Evolutionary conservation across 768 basidiomycete species (phyloP), one percentile per base, ranked within the genome.

Genomic region (Boletus rubroflammeus): DNA sequence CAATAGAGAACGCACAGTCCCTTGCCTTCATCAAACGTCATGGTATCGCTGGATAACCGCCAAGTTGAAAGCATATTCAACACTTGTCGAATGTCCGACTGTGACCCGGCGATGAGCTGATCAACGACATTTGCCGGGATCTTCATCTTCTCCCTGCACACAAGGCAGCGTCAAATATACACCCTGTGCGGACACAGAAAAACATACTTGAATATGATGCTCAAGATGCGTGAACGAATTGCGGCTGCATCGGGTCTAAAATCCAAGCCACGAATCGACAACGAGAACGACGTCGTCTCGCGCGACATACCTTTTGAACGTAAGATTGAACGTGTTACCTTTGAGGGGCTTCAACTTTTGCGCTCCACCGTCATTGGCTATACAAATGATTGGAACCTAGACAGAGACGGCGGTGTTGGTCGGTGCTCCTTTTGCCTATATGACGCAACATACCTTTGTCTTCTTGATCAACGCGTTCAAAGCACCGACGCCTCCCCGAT

Each of bases 61-160:
- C 93, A 98, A 0, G 96, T 98, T 5, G 97, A 96, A 13, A 99
- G 76, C 93, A 99, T 98, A 69, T 98, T 98, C 55, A 99, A 73
- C 19, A 98, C 92, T 68, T 96, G 96, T 3, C 97, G 89, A 54
- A 99, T 96, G 71, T 99, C 97, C 2, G 95, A 96, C 62, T 97
- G 91, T 2, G 93, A 80, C 5, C 96, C 90, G 2, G 75, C 71
- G 53, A 98, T 82, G 31, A 99, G 86, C 68, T 97, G 91, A 65
- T 99, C 97, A 32, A 98, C 72, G 39, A 95, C 96, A 54, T 91
- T 91, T 0, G 85, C 83, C 0, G 91, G 88, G n/a, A 98, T 76
- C 69, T 91, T 89, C 83, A 99, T 81, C 61, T 91, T 90, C 71
- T 99, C 97, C 70, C 93, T 95, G 56, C 36, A 4, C 19, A 43